A percentile compares a stretch with the other conserved stretches of the same genome.
Conservation (phyloP, 768 basidiomycete species). For the Termitomyces sp. region DNA sequence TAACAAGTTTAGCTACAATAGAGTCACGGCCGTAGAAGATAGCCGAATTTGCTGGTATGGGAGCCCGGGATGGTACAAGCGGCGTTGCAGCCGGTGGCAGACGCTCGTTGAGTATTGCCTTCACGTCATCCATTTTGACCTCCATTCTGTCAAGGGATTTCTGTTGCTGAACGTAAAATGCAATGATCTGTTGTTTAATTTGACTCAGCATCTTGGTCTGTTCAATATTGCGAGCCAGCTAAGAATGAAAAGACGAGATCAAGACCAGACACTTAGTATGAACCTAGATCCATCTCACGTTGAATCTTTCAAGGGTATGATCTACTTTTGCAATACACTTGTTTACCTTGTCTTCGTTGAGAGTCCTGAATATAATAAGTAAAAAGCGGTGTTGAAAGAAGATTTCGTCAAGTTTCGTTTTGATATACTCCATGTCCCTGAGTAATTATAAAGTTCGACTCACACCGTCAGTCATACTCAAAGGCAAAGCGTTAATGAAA, state of each 20-base stretch:
- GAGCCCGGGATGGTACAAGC: not conserved
- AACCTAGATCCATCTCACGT: not conserved
- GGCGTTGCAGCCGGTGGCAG: not conserved
- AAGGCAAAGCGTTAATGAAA: not conserved
- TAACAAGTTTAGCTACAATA: slow-evolving; percentile 13
- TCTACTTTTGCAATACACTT: slow-evolving; percentile 4
- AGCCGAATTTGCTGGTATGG: slow-evolving; percentile 11
- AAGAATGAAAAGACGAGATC: not conserved
- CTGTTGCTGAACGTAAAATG: not conserved
- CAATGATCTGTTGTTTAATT: not conserved
- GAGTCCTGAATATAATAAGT: not conserved
- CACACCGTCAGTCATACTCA: not conserved
- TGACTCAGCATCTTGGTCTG: not conserved
- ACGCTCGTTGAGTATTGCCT: not conserved
- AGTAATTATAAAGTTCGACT: too few relatives aligned
- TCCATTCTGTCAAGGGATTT: not conserved
- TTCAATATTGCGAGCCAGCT: slow-evolving; percentile 2
- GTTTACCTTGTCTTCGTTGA: slow-evolving; percentile 9
- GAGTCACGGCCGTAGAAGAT: slow-evolving; percentile 19
- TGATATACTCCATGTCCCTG: slow-evolving; percentile 1
- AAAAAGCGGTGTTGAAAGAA: not conserved
- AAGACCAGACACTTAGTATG: too few relatives aligned
- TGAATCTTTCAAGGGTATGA: slow-evolving; percentile 2
- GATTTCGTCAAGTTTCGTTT: slow-evolving; percentile 4
- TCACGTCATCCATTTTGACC: slow-evolving; percentile 6